These are phyloP conservation scores for Alternaria ethzedia DNA, from an alignment of 2,329 filamentous ascomycete genomes.

Conservation along the genomic window DNA sequence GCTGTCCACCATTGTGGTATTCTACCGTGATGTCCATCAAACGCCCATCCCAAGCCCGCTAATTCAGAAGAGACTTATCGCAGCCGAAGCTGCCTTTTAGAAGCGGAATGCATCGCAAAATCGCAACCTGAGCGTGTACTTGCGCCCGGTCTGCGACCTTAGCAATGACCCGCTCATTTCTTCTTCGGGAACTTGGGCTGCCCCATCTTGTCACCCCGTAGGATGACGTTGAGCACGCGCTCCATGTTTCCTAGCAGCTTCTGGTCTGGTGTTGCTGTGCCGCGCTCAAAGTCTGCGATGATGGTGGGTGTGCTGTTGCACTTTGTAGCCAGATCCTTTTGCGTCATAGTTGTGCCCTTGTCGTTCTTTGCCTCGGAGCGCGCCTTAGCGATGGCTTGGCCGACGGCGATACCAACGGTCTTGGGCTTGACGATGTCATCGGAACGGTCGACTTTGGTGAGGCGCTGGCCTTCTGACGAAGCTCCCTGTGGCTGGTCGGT, in stretches of 20 bases:
- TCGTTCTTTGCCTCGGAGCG: slow-evolving; percentile 86
- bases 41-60: slow-evolving; percentile 32
- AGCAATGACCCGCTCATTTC: slow-evolving; percentile 50
- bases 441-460: slow-evolving; percentile 96
- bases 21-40: slow-evolving; percentile 32
- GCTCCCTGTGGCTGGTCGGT: slow-evolving; percentile 37
- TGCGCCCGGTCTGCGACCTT: not conserved
- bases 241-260: slow-evolving; percentile 81
- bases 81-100: not conserved
- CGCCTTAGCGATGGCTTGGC: slow-evolving; percentile 79
- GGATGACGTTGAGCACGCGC: slow-evolving; percentile 83
- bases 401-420: slow-evolving; percentile 78
- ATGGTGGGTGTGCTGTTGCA: slow-evolving; percentile 85
- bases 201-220: slow-evolving; percentile 85
- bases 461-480: slow-evolving; percentile 80
- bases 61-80: slow-evolving; percentile 26
- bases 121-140: not conserved
- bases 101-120: not conserved
- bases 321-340: slow-evolving; percentile 84
- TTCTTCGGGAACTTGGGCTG: slow-evolving; percentile 76
- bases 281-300: slow-evolving; percentile 85
- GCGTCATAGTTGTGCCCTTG: slow-evolving; percentile 74
- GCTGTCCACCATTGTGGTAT: slow-evolving; percentile 5
- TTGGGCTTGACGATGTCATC: slow-evolving; percentile 99
- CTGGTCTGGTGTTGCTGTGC: slow-evolving; percentile 79